Evolutionary conservation across 2,329 filamentous ascomycete species (phyloP), one percentile per base, ranked within the genome.

Genomic region (Ophiostoma piceae): DNA sequence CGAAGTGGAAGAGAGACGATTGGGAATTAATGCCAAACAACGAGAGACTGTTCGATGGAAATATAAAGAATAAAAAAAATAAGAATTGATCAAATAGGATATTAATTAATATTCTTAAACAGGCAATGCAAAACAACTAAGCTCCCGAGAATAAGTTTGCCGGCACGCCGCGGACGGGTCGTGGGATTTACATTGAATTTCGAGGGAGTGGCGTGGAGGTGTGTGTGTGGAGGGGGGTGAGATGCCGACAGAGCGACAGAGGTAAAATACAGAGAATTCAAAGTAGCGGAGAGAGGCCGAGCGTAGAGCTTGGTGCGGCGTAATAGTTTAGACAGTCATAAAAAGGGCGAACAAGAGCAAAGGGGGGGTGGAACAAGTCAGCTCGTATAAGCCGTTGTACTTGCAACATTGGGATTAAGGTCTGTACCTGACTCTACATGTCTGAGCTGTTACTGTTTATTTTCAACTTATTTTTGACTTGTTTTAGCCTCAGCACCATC

Each of bases 341-440:
- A 16, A 11, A 35, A 37, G 62, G 35, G 35, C 8, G 37, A 35
- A 29, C 26, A 29, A 6, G 64, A 19, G 64, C 9, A 41, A 66
- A 66, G 64, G 64, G 37, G 64, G 35, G 6, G 64, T 66, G 64
- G 64, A 43, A 64, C 37, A n/a, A 66, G 64, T 41, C 64, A 66
- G 35, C 64, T 66, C 62, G 62, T 37, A 37, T 37, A 65, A 65
- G 62, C 62, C 32, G 62, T 65, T 65, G 62, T 35, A 47, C 43
- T 47, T 47, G 43, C 19, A 47, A 8, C 16, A 19, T 47, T 47
- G 19, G 43, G 35, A 35, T 19, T 47, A 19, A 19, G 14, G 6
- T 41, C 39, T 41, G 39, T 41, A 14, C 39, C 39, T 19, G 41
- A 14, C 41, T 47, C 43, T 47, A 7, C 2, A n/a, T 47, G 43